Evolutionary conservation across 2,329 filamentous ascomycete species (phyloP).

Genomic region (Botrytis porri): DNA sequence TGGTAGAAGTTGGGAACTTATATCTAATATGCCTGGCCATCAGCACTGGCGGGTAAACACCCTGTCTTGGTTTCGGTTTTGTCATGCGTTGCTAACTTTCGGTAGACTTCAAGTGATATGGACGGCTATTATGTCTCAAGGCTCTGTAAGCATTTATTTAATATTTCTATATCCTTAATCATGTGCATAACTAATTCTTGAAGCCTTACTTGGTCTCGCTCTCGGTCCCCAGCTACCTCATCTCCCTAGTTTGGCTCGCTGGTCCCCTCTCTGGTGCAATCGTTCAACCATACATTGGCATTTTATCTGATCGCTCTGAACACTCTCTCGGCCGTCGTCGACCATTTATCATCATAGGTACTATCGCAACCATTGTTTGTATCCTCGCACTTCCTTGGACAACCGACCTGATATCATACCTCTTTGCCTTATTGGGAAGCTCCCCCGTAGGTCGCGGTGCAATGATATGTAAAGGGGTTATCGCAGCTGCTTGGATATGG

Average conservation of each 20-base stretch:
- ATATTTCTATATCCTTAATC: neutral
- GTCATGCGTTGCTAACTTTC: neutral
- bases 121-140: constrained; percentile 22
- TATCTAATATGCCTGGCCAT: constrained; percentile 17
- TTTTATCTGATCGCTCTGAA: constrained; percentile 49
- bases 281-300: constrained; percentile 53
- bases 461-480: neutral
- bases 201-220: constrained; percentile 41
- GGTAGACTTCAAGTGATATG: constrained; percentile 21
- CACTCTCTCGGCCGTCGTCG: constrained; percentile 46
- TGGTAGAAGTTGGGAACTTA: neutral
- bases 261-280: constrained; percentile 52
- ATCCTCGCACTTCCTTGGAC: constrained; percentile 51
- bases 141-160: constrained; percentile 16
- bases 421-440: neutral
- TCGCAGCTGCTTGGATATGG: constrained; percentile 32
- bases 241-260: constrained; percentile 54
- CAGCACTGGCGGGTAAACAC: constrained; percentile 18
- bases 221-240: constrained; percentile 50
- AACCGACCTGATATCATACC: constrained; percentile 40
- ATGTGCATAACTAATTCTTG: neutral
- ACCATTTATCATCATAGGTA: constrained; percentile 51
- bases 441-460: neutral
- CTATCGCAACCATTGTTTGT: constrained; percentile 47
- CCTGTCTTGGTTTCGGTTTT: neutral